Conservation (phyloP, 305 asterid genomes). For the Fraxinus albicans region DNA sequence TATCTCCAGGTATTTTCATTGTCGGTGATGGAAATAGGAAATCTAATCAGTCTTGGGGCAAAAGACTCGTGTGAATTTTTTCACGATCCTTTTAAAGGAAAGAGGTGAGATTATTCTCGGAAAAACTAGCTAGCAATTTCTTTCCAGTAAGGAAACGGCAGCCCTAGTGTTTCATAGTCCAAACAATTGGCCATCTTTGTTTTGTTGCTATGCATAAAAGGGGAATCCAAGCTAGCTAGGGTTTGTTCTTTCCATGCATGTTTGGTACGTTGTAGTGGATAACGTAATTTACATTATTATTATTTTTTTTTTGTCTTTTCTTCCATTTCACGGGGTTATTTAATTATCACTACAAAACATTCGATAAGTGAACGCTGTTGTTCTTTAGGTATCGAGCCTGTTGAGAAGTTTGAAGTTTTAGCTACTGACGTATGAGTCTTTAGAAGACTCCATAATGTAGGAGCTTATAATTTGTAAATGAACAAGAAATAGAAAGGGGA, state of each 20-base stretch:
- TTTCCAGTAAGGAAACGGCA: background rate
- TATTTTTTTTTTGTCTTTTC: background rate
- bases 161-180: slow-evolving; percentile 5
- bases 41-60: slow-evolving; percentile 77
- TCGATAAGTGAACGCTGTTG: background rate
- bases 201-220: background rate
- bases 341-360: background rate
- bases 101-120: slow-evolving; percentile 47
- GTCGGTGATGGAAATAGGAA: slow-evolving; percentile 80
- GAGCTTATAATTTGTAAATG: background rate
- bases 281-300: background rate
- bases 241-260: background rate
- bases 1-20: slow-evolving; percentile 74
- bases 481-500: background rate
- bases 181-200: background rate
- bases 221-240: background rate
- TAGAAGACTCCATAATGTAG: background rate
- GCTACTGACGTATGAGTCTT: background rate
- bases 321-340: background rate
- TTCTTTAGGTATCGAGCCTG: background rate
- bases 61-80: slow-evolving; percentile 91
- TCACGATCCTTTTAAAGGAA: slow-evolving; percentile 90
- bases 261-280: background rate
- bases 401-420: background rate
- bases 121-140: slow-evolving; percentile 10